phyloP scores from a whole-genome alignment of 2,329 filamentous ascomycete species.

The Xylariaceae sp. region DNA sequence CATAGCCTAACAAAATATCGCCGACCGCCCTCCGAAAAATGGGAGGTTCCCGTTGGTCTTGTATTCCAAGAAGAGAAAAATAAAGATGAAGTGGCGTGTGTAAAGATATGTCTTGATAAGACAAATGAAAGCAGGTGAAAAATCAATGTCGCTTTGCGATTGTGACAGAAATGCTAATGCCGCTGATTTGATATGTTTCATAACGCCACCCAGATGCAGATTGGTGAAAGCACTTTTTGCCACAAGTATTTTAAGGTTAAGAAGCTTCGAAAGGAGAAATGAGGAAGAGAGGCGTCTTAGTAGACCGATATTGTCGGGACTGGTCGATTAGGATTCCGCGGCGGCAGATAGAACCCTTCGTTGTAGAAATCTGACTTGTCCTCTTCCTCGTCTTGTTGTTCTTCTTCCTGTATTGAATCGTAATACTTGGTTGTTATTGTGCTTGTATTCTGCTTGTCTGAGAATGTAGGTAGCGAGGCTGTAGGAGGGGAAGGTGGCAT shows the following conservation, averaged over 20 bases:
- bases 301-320: slow-evolving; percentile 54
- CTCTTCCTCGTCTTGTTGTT: no score
- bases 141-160: slow-evolving; percentile 27
- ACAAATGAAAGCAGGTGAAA: slow-evolving; percentile 22
- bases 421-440: slow-evolving; percentile 30
- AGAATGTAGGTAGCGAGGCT: slow-evolving; percentile 53
- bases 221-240: slow-evolving; percentile 26
- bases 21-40: no score
- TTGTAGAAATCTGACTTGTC: slow-evolving; percentile 41
- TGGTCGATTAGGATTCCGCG: slow-evolving; percentile 45
- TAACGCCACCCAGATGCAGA: slow-evolving; percentile 35
- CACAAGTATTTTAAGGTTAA: slow-evolving; percentile 16
- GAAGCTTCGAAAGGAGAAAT: slow-evolving; percentile 31
- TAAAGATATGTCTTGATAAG: background rate
- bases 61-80: no score
- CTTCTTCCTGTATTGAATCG: slow-evolving; percentile 35
- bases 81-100: no score
- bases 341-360: slow-evolving; percentile 49
- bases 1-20: no score
- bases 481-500: slow-evolving; percentile 67
- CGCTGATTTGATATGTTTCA: slow-evolving; percentile 30
- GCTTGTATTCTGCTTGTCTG: slow-evolving; percentile 48
- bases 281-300: slow-evolving; percentile 34
- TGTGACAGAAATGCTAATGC: slow-evolving; percentile 27
- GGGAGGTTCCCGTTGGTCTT: no score